Percentiles rank a stretch among this genome's conserved stretches.
Conservation (phyloP, 1,139 yeast genomes). For the Candida albicans region DNA sequence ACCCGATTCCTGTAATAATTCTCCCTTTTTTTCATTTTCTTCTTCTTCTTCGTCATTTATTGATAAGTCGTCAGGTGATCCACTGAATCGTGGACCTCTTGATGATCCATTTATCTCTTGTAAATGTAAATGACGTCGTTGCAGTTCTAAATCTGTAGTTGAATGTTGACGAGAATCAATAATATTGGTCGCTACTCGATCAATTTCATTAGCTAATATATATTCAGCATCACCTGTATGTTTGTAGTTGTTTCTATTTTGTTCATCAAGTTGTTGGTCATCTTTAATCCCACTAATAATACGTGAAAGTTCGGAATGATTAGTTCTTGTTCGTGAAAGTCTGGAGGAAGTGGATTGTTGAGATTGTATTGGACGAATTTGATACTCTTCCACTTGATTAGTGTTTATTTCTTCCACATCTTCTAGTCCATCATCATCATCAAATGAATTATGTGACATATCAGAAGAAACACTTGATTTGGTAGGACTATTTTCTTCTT, state of each 20-base stretch:
- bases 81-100: not conserved
- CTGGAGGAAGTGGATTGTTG: not conserved
- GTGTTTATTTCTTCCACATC: not conserved
- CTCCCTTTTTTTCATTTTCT: conserved; percentile 14
- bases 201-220: conserved; percentile 24
- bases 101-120: not conserved
- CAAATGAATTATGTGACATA: not conserved
- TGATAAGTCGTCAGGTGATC: conserved; percentile 8
- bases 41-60: conserved; percentile 10
- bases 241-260: conserved; percentile 17
- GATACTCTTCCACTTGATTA: not conserved
- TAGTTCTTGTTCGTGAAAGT: conserved; percentile 13
- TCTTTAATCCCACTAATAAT: conserved; percentile 35
- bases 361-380: conserved; percentile 1
- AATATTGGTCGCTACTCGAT: conserved; percentile 14
- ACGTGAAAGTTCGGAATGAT: conserved; percentile 27
- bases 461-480: too few relatives aligned
- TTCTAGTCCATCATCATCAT: conserved; percentile 1
- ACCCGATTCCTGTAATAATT: conserved; percentile 17
- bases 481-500: too few relatives aligned
- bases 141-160: conserved; percentile 5
- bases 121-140: not conserved
- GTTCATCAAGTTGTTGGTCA: conserved; percentile 26
- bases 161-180: conserved; percentile 9
- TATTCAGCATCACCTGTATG: conserved; percentile 24